These are phyloP conservation scores for Magnusiomyces magnusii DNA, from an alignment of 1,139 yeast genomes.

Conservation along the genomic window DNA sequence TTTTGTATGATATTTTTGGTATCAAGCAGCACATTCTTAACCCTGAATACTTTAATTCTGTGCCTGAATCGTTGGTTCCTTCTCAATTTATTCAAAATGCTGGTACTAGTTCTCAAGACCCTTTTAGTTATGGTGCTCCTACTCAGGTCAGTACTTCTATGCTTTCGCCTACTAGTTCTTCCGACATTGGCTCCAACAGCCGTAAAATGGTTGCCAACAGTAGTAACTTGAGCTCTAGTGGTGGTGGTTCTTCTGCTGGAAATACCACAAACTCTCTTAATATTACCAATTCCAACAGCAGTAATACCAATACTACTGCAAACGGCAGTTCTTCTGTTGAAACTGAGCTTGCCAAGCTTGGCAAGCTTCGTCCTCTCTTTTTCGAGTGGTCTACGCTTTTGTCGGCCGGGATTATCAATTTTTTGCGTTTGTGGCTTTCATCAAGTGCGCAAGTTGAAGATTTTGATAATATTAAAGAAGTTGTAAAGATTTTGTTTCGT, in stretches of 20 bases:
- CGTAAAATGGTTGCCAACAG: constrained; percentile 7
- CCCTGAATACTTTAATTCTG: constrained; percentile 8
- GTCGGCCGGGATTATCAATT: constrained; percentile 47
- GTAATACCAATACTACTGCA: constrained; percentile 11
- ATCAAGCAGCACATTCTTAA: constrained; percentile 18
- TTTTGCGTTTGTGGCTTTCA: constrained; percentile 61
- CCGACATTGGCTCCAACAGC: constrained; percentile 11
- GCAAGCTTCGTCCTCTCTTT: constrained; percentile 39
- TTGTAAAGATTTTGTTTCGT: constrained; percentile 33
- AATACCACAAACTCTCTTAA: constrained; percentile 8
- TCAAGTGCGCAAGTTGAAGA: constrained; percentile 52
- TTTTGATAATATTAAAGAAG: constrained; percentile 42
- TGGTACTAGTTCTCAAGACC: not conserved
- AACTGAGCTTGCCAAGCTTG: constrained; percentile 27
- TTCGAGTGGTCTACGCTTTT: constrained; percentile 52
- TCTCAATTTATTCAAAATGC: constrained; percentile 18
- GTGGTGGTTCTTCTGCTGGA: constrained; percentile 13
- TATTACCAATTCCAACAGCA: constrained; percentile 11
- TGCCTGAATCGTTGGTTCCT: constrained; percentile 22
- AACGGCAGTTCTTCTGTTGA: constrained; percentile 16
- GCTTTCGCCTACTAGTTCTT: constrained; percentile 12
- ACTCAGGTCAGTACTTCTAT: constrained; percentile 10
- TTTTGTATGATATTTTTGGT: constrained; percentile 34
- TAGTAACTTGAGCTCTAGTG: constrained; percentile 6
- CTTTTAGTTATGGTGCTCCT: constrained; percentile 1